Evolutionary conservation across 2,329 filamentous ascomycete genomes (phyloP).

Genomic region (Elsinoe ampelina): DNA sequence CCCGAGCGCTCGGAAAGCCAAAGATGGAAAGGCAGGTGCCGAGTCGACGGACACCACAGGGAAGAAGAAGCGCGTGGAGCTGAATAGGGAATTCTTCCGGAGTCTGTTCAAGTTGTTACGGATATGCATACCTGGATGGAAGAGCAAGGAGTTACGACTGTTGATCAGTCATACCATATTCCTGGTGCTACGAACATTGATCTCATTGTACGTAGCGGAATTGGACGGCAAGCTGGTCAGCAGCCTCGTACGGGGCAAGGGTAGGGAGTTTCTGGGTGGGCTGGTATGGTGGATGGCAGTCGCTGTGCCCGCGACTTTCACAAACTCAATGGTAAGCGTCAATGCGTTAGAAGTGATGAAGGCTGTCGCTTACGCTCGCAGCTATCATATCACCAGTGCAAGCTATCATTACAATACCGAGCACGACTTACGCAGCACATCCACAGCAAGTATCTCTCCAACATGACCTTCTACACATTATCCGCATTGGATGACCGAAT

Average conservation of each 20-base stretch:
- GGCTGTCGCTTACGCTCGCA: constrained; percentile 29
- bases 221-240: constrained; percentile 92
- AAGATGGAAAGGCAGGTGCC: constrained; percentile 35
- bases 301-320: constrained; percentile 90
- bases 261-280: constrained; percentile 76
- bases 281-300: constrained; percentile 99
- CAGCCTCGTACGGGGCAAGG: constrained; percentile 80
- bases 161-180: constrained; percentile 90
- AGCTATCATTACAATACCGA: constrained; percentile 84
- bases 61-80: constrained; percentile 69
- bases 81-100: constrained; percentile 80
- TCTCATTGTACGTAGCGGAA: constrained; percentile 91
- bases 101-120: constrained; percentile 67
- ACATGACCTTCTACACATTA: constrained; percentile 95
- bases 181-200: constrained; percentile 77
- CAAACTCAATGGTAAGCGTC: constrained; percentile 82
- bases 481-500: constrained; percentile 93
- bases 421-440: constrained; percentile 89
- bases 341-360: not conserved
- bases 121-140: constrained; percentile 86
- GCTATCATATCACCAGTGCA: constrained; percentile 94
- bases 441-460: constrained; percentile 91
- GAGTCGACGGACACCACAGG: constrained; percentile 18
- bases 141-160: constrained; percentile 76
- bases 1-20: not conserved